Evolutionary conservation across 1,284 basidiomycete species (phyloP), one percentile per base, ranked within the genome.

Genomic region (Apiotrichum sp.): DNA sequence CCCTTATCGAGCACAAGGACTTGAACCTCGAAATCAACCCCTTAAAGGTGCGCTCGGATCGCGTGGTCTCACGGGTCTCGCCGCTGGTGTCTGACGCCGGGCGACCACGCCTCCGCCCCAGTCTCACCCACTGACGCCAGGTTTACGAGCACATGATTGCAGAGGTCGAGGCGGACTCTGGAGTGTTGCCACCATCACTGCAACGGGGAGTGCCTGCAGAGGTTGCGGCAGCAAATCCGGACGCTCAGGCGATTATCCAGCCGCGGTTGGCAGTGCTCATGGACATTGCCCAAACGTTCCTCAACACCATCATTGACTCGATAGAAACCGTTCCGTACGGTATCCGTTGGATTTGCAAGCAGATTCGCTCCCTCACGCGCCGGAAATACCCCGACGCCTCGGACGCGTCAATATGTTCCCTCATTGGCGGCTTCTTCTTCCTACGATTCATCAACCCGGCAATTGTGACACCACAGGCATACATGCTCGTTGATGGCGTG

Each of bases 351-450:
- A 98, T 98, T 70, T 98, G 96, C 80, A 98, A 98, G 79, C 95
- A 98, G 78, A 98, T 99, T 74, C 82, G 92, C 62, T 93, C 89
- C 78, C 77, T 98, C 71, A 97, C 96, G 50, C 72, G 97, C 90
- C 84, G 96, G 56, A 98, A 98, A 81, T 98, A 98, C 74, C 93
- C 95, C 6, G 93, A 97, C 58, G 93, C 93, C 31, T 91, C 90
- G 38, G 96, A 98, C 77, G 93, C 93, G 69, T 93, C 93, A 52
- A 95, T 98, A 57, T 98, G 93, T 74, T 97, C 93, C 6, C 83
- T 99, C 55, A 98, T 99, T 66, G 96, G 96, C 53, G 95, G 95
- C 22, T 98, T 98, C 81, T 99, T 98, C 83, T 98, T 98, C 83
- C 84, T 99, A 58, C 89, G 96, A 11, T 99, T 98, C 78, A 97